Base-by-base conservation (phyloP, 2,329 filamentous ascomycete species). In the Hypoxylon sp. region DNA sequence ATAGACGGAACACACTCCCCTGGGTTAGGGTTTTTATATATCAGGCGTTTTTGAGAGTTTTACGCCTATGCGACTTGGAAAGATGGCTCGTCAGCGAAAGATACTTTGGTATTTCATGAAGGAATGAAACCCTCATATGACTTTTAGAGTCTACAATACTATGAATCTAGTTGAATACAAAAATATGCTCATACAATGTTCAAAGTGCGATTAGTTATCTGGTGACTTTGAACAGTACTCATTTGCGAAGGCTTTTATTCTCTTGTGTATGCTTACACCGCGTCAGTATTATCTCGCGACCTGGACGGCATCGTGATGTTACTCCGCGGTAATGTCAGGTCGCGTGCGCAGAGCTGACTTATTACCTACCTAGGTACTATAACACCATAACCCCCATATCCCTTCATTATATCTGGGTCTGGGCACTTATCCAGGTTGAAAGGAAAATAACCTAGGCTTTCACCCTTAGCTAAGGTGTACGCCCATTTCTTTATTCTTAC, bases 1-100 rank as follows among this genome's bases (percentile, higher is more conserved):
- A 41, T 34, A 52, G 30, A 37, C 5, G 28, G 59, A 52, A 37
- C 20, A 52, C 19, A 26, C 17, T 6, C 30, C 6, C 49, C 49
- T 24, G 8, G 49, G 32, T 41, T 7, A 28, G 24, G 22, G 22
- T 17, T 26, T 37, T 37, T 26, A 26, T 26, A 26, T 7, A 41
- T 24, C 20, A 52, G 32, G 34, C 49, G 20, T 28, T 41, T 8
- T 32, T n/a, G 6, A 20, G 48, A 19, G 3, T 34, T 20, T 15
- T 19, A 7, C 6, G 43, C 6, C 20, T 24, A 46, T 24, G 24
- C 4, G 6, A 20, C 4, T 15, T 6, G 24, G 20, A 20, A 11
- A 22, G 3, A 24, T 20, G 41, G 41, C 41, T 44, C 10, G 4
- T 30, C 28, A 30, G 28, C 28, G 28, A 10, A 8, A 30, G 7